Evolutionary conservation across 2,329 filamentous ascomycete species (phyloP).

Genomic region (Thermoascus crustaceus): DNA sequence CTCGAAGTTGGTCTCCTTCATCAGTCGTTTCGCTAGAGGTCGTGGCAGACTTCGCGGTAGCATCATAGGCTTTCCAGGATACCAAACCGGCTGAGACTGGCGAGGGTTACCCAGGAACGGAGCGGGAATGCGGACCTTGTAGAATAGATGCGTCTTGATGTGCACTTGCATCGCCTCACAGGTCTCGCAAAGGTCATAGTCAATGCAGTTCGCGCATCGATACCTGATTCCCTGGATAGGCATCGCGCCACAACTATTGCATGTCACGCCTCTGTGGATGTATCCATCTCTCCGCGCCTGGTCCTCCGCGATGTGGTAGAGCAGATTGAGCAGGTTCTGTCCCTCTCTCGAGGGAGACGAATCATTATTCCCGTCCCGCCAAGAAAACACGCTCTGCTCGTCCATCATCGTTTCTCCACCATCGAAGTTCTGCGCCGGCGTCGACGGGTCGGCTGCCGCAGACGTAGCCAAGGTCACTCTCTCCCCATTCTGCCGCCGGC

Average conservation of each 20-base stretch:
- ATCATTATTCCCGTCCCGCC: slow-evolving; percentile 36
- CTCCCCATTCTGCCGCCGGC: slow-evolving; percentile 31
- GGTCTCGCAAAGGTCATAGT: slow-evolving; percentile 90
- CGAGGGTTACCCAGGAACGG: slow-evolving; percentile 71
- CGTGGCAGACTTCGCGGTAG: slow-evolving; percentile 61
- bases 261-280: slow-evolving; percentile 84
- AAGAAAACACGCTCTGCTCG: slow-evolving; percentile 39
- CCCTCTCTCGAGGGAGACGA: slow-evolving; percentile 43
- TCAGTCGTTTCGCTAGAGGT: slow-evolving; percentile 58
- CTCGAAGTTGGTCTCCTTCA: slow-evolving; percentile 69
- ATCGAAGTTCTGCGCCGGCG: slow-evolving; percentile 20
- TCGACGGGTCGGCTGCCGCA: slow-evolving; percentile 22
- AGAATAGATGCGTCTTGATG: slow-evolving; percentile 88
- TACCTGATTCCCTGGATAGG: slow-evolving; percentile 91
- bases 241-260: slow-evolving; percentile 77
- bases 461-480: slow-evolving; percentile 28
- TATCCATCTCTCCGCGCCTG: slow-evolving; percentile 82
- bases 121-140: slow-evolving; percentile 86
- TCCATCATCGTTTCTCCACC: slow-evolving; percentile 30
- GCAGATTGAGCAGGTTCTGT: slow-evolving; percentile 72
- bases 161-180: slow-evolving; percentile 70
- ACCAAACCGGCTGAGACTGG: slow-evolving; percentile 75
- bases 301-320: slow-evolving; percentile 91
- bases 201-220: slow-evolving; percentile 88
- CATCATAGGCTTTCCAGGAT: slow-evolving; percentile 74